Percentiles rank a stretch among this genome's conserved stretches.
phyloP scores from a whole-genome alignment of 139 green algal genomes.

The Protoeuglena noctilucae region DNA sequence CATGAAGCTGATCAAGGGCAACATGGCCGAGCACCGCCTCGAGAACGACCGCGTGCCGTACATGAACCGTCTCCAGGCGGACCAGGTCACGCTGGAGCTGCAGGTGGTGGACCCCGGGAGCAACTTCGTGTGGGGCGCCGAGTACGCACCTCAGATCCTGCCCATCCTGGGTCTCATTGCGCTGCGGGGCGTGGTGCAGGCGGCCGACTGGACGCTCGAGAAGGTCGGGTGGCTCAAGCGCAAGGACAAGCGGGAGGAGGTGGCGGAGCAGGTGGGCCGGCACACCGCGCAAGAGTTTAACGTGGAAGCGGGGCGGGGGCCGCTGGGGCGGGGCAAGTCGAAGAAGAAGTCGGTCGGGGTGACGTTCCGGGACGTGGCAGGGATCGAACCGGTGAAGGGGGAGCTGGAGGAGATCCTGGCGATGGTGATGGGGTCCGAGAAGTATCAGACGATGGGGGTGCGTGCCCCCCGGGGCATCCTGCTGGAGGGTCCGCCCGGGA shows the following conservation, averaged over 20 bases:
- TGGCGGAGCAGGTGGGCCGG: conserved; percentile 3
- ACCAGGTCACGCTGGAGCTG: conserved; percentile 38
- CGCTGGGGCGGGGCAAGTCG: not conserved
- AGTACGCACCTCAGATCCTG: conserved; percentile 29
- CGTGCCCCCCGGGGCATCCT: not conserved
- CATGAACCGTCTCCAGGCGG: conserved; percentile 17
- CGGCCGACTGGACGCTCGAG: conserved; percentile 7
- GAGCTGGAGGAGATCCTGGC: conserved; percentile 39
- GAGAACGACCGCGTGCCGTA: conserved; percentile 21
- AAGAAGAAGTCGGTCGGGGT: conserved; percentile 28
- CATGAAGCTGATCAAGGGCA: conserved; percentile 29
- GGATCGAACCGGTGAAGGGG: conserved; percentile 43
- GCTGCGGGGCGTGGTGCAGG: conserved; percentile 21
- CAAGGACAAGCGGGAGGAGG: conserved; percentile 32
- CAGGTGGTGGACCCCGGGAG: conserved; percentile 30
- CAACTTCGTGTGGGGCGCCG: conserved; percentile 32
- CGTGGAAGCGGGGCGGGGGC: conserved; percentile 6
- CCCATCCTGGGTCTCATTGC: conserved; percentile 29
- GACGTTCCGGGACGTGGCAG: conserved; percentile 44
- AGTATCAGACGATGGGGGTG: conserved; percentile 31
- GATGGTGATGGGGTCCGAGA: conserved; percentile 32
- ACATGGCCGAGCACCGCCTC: conserved; percentile 22
- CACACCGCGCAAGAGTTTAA: not conserved
- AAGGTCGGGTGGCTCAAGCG: conserved; percentile 20
- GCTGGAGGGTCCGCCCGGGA: conserved; percentile 34